Base-by-base conservation (phyloP, 139 green algal species). In the Coelastrella sp. region DNA sequence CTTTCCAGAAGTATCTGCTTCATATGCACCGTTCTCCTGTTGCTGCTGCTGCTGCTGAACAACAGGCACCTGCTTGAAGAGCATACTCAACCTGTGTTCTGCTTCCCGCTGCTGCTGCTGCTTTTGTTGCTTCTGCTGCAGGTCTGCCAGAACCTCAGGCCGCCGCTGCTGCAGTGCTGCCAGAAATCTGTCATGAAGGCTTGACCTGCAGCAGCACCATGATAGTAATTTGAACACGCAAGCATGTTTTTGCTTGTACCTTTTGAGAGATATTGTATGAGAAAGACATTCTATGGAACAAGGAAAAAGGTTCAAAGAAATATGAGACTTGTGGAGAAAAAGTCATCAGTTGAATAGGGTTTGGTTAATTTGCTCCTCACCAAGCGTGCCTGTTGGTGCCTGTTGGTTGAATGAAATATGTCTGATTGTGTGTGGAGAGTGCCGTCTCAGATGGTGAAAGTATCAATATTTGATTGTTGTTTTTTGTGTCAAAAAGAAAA, bases 151-250 rank as follows among this genome's bases (percentile, higher is more conserved):
- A 80, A 95, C 89, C 61, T 95, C 85, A 4, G 95, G 95, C 35
- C 82, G 84, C 20, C 94, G 49, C 79, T 92, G 6, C 76, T 90
- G 82, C 72, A 97, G 90, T 7, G 87, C 94, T 7, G 57, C 78
- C 57, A 96, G 25, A 63, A 98, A 97, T 9, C 92, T 66, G 65
- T 96, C 92, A 84, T 97, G 90, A 66, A 98, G 93, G 24, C 57
- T 68, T 19, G 56, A 74, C 73, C 85, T 90, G 85, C 57, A 75
- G 11, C 65, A 89, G 9, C 6, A 58, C 24, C 35, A 49, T 49
- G 35, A 49, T 49, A 3, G 3, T 3, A 49, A 49, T 49, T 3
- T 1, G 3, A 49, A 49, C 68, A 76, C 17, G 17, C 68, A 76
- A 76, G 17, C 68, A 35, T 27, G 8, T 10, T 24, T 8, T 35